A percentile compares a stretch with the other conserved stretches of the same genome.
Evolutionary conservation across 768 basidiomycete species (phyloP).

Genomic region (Ramaria sp.): DNA sequence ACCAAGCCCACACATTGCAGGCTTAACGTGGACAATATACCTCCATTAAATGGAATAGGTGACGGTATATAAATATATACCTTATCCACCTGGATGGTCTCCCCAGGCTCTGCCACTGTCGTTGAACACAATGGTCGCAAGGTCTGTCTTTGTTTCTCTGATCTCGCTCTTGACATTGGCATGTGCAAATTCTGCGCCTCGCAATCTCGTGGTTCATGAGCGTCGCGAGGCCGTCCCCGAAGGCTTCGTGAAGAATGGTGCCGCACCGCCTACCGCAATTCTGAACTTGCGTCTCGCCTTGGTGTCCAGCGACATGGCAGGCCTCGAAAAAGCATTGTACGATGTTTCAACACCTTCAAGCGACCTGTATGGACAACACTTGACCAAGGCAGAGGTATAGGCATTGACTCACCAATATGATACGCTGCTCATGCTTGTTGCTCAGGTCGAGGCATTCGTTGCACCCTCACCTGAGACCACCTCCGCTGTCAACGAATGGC

Average conservation of each 20-base stretch:
- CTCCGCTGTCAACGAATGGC: constrained; percentile 10
- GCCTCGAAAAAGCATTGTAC: constrained; percentile 25
- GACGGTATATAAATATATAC: too few species aligned
- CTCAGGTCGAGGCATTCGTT: constrained; percentile 9
- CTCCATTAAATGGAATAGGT: too few species aligned
- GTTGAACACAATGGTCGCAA: too few species aligned
- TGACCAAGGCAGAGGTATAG: constrained; percentile 23
- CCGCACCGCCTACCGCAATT: constrained; percentile 19
- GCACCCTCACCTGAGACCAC: constrained; percentile 4
- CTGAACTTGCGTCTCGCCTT: constrained; percentile 29
- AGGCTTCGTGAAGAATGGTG: constrained; percentile 17
- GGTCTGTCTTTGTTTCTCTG: background rate
- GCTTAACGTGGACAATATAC: too few species aligned
- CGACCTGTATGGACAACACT: constrained; percentile 21
- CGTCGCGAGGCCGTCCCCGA: constrained; percentile 15
- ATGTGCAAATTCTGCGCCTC: constrained; percentile 9
- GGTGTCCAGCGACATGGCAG: constrained; percentile 22
- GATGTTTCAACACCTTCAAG: constrained; percentile 27
- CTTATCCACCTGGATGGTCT: too few species aligned
- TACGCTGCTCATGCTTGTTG: background rate
- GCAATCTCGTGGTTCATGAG: constrained; percentile 17
- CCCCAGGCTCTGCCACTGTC: too few species aligned
- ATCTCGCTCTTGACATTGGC: background rate
- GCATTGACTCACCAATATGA: background rate
- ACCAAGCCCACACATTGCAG: too few species aligned